Evolutionary conservation across 139 green algal genomes (phyloP).

Genomic region (Volvox reticuliferus): DNA sequence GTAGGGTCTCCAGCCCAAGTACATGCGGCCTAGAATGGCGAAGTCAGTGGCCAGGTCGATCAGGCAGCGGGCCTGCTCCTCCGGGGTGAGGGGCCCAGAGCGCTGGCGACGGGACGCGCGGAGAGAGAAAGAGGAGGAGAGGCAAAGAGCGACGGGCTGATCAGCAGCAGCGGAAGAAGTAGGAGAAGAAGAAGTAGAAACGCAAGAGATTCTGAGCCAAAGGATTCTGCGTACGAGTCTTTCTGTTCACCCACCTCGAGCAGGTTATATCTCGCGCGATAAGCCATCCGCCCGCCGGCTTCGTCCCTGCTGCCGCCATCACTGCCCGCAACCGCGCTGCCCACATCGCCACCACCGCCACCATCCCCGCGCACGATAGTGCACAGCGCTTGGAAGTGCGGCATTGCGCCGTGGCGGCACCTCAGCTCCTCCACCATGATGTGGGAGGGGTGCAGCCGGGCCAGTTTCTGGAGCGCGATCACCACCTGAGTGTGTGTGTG

Average conservation of each 20-base stretch:
- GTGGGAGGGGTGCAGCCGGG: slow-evolving; percentile 65
- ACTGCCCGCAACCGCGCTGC: no score
- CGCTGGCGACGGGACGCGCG: neutral
- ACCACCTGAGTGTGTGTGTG: slow-evolving; percentile 59
- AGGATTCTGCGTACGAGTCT: no score
- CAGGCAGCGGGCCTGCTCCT: slow-evolving; percentile 71
- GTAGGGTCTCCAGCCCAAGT: slow-evolving; percentile 75
- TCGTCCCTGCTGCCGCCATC: neutral
- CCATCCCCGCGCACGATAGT: slow-evolving; percentile 17
- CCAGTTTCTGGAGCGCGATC: slow-evolving; percentile 63
- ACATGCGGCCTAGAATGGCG: slow-evolving; percentile 67
- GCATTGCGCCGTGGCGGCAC: neutral
- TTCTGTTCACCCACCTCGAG: neutral
- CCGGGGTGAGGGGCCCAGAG: slow-evolving; percentile 7
- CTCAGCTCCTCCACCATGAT: slow-evolving; percentile 67
- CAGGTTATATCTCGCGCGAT: neutral
- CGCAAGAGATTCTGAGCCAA: no score
- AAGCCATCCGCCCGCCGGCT: neutral
- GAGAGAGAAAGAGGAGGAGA: neutral
- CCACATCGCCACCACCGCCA: no score
- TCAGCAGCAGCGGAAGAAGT: no score
- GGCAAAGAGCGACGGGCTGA: neutral
- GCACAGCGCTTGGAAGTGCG: slow-evolving; percentile 39
- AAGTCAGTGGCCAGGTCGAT: slow-evolving; percentile 78
- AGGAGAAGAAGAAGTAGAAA: no score